Evolutionary conservation across 2,329 filamentous ascomycete species (phyloP), one percentile per base, ranked within the genome.

Genomic region (Zasmidium angulare): DNA sequence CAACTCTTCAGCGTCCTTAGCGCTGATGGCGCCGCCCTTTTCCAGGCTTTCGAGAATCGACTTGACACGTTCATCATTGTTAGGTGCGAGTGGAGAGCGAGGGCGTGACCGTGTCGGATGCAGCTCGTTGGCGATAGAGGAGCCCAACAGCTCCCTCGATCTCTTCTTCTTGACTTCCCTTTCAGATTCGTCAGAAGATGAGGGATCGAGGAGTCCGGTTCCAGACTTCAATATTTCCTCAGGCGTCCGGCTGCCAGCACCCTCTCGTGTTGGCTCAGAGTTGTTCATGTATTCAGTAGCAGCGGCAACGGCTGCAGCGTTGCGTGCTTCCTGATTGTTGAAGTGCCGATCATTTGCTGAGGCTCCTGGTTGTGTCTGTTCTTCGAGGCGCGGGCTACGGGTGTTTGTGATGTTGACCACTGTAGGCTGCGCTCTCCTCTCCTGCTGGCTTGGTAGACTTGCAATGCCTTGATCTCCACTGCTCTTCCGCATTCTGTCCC

Each of bases 141-240:
- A 53, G 7, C 62, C 62, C 23, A 69, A 58, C 0, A 66, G 56
- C 22, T 69, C 68, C 50, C 63, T 62, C 12, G 67, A 69, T 1
- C 52, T 53, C 53, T 64, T 66, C 26, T 56, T 50, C 31, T 53
- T 63, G 29, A 53, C 24, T 3, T 60, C 58, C 19, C 53, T 67
- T 22, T 75, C 63, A 1, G 77, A 77, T 7, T 73, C 73, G 1
- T 51, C 50, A 22, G 70, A 72, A 2, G 66, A 66, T 9, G 68
- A 64, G 1, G 72, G 64, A 36, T 75, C 74, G 7, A 76, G 61
- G 6, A 75, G 66, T 14, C 71, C 72, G 23, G 72, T 74, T 2
- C 71, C 73, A 21, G 66, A 71, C 36, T 69, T 70, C 14, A 77
- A 63, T 14, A 60, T 55, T 23, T 63, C 66, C 46, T 63, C 68